phyloP scores from a whole-genome alignment of 148 eudicot species.

The Mesembryanthemum crystallinum region DNA sequence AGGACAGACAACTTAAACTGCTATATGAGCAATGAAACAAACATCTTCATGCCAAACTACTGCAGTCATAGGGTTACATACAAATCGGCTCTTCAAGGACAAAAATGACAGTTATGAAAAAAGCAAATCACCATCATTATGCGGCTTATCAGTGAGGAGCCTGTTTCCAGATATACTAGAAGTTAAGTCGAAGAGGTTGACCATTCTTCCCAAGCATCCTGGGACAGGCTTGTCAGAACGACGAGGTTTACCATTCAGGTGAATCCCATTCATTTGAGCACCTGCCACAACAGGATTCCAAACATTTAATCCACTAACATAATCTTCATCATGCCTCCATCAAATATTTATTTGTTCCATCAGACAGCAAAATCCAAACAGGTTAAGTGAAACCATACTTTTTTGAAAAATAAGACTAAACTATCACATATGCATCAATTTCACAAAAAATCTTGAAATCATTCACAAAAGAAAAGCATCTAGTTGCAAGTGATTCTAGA shows the following conservation, averaged over 20 bases:
- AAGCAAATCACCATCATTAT: constrained; percentile 56
- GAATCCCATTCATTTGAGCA: constrained; percentile 59
- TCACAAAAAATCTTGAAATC: neutral
- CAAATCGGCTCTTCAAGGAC: constrained; percentile 6
- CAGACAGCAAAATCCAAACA: neutral
- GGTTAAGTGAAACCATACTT: neutral
- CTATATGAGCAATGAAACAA: neutral
- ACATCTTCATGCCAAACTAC: constrained; percentile 8
- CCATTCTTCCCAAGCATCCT: constrained; percentile 90
- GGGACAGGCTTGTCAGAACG: constrained; percentile 49
- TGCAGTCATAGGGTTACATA: neutral
- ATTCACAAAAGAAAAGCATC: neutral
- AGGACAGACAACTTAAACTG: neutral
- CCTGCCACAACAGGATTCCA: constrained; percentile 33
- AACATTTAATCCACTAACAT: neutral
- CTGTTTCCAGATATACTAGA: constrained; percentile 53
- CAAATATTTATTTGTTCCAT: neutral
- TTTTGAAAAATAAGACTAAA: neutral
- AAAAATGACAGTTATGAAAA: neutral
- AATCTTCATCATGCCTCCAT: neutral
- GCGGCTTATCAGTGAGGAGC: constrained; percentile 79
- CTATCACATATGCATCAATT: neutral
- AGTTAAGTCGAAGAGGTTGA: constrained; percentile 73
- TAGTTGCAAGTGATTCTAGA: neutral
- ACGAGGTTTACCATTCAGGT: constrained; percentile 36